phyloP scores from a whole-genome alignment of 2,329 filamentous ascomycete genomes.

The Colletotrichum tamarilloi region DNA sequence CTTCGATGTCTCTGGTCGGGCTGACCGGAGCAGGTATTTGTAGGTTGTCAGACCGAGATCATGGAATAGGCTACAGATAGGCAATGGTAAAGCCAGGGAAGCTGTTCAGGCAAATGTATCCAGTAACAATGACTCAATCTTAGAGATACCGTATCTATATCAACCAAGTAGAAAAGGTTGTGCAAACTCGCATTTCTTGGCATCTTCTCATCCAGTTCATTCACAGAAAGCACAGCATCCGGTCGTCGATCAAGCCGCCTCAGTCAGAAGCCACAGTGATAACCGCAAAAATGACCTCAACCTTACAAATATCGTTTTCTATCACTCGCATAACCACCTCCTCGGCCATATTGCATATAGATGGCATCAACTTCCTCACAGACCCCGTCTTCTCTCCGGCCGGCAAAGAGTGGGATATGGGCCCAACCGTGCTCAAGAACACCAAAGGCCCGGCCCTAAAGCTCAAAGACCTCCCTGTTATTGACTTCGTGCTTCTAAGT shows the following conservation, averaged over 20 bases:
- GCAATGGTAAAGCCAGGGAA: neutral
- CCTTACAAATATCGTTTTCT: conserved; percentile 36
- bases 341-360: conserved; percentile 57
- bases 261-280: neutral
- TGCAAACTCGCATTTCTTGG: neutral
- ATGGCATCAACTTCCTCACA: conserved; percentile 54
- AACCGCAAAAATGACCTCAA: neutral
- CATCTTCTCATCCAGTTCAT: neutral
- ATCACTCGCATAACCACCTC: conserved; percentile 61
- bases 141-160: neutral
- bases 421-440: conserved; percentile 42
- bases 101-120: neutral
- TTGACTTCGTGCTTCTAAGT: conserved; percentile 60
- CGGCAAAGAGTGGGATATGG: conserved; percentile 39
- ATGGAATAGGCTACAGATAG: neutral
- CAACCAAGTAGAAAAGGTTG: neutral
- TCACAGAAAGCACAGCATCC: no score
- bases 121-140: neutral
- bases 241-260: no score
- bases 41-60: neutral
- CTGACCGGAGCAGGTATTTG: neutral
- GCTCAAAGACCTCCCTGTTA: conserved; percentile 52
- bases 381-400: conserved; percentile 58
- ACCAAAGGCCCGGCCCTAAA: conserved; percentile 47
- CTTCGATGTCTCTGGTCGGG: neutral